Conservation (phyloP, 2,329 filamentous ascomycete genomes). For the Phaeosphaeria sp. region DNA sequence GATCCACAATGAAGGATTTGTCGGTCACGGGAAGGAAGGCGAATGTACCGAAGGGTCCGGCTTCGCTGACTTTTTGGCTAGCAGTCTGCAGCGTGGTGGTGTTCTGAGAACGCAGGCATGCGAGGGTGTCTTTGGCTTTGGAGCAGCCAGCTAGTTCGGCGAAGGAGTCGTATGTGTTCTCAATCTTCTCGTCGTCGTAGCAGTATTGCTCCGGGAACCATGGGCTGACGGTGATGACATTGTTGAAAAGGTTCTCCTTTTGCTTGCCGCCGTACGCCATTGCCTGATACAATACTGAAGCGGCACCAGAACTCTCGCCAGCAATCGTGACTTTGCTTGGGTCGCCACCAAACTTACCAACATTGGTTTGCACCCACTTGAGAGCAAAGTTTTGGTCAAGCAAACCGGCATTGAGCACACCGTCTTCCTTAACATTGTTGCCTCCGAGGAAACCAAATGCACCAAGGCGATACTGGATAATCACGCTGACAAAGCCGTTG, state of each 20-base stretch:
- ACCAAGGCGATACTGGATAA: constrained; percentile 70
- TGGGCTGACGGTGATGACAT: constrained; percentile 42
- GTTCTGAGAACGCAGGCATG: constrained; percentile 37
- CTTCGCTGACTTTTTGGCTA: constrained; percentile 38
- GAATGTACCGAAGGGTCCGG: constrained; percentile 49
- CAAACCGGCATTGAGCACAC: constrained; percentile 68
- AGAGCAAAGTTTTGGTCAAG: constrained; percentile 68
- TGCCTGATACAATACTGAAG: constrained; percentile 57
- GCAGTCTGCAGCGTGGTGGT: constrained; percentile 35
- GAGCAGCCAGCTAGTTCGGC: constrained; percentile 36
- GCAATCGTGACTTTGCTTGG: constrained; percentile 66
- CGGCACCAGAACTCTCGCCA: constrained; percentile 67
- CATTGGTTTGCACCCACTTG: constrained; percentile 67
- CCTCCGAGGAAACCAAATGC: constrained; percentile 68
- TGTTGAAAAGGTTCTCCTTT: constrained; percentile 37
- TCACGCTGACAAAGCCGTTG: constrained; percentile 61
- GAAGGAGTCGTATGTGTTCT: constrained; percentile 37
- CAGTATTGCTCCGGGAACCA: constrained; percentile 41
- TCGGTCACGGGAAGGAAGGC: constrained; percentile 52
- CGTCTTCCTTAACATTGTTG: constrained; percentile 60
- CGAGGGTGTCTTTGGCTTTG: constrained; percentile 27
- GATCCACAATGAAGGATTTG: constrained; percentile 47
- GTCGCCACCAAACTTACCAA: constrained; percentile 60
- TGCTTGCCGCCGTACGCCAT: constrained; percentile 50
- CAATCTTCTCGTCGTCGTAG: constrained; percentile 41